Evolutionary conservation across 257 asterid genomes (phyloP).

Genomic region (Linderniella brevidens): DNA sequence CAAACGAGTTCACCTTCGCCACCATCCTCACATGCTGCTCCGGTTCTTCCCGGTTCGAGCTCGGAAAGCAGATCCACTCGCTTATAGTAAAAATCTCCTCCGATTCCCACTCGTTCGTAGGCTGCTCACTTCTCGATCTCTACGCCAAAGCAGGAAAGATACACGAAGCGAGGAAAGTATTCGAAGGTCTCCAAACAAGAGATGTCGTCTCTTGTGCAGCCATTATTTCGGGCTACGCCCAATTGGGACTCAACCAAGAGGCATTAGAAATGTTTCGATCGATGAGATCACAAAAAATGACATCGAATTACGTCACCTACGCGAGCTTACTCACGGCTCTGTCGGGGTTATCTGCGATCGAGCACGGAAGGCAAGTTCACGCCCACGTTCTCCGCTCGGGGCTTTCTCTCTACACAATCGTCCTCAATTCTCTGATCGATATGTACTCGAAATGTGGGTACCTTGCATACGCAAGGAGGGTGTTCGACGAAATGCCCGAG

Average conservation of each 20-base stretch:
- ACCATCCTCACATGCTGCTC: constrained; percentile 52
- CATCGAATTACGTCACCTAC: constrained; percentile 58
- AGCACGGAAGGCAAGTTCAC: constrained; percentile 74
- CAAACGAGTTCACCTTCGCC: constrained; percentile 72
- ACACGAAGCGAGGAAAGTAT: constrained; percentile 45
- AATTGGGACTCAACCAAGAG: constrained; percentile 53
- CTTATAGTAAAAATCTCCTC: constrained; percentile 39
- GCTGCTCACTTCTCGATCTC: constrained; percentile 84
- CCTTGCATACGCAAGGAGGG: constrained; percentile 50
- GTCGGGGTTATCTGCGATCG: constrained; percentile 77
- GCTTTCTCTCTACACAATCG: constrained; percentile 22
- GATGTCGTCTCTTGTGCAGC: constrained; percentile 78
- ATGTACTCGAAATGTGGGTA: constrained; percentile 91
- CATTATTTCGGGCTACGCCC: constrained; percentile 71
- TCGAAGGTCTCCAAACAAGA: constrained; percentile 44
- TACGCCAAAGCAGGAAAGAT: constrained; percentile 74
- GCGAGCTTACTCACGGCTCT: constrained; percentile 46
- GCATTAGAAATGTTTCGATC: constrained; percentile 43
- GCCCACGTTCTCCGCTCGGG: constrained; percentile 45
- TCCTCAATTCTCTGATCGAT: constrained; percentile 69
- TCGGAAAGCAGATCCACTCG: constrained; percentile 58
- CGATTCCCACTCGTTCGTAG: constrained; percentile 48
- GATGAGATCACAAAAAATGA: constrained; percentile 43
- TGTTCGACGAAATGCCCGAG: constrained; percentile 43
- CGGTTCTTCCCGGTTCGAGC: constrained; percentile 19